These are phyloP conservation scores for Diphasiastrum complanatum DNA, from an alignment of 83 land plant species.

Conservation along the genomic window DNA sequence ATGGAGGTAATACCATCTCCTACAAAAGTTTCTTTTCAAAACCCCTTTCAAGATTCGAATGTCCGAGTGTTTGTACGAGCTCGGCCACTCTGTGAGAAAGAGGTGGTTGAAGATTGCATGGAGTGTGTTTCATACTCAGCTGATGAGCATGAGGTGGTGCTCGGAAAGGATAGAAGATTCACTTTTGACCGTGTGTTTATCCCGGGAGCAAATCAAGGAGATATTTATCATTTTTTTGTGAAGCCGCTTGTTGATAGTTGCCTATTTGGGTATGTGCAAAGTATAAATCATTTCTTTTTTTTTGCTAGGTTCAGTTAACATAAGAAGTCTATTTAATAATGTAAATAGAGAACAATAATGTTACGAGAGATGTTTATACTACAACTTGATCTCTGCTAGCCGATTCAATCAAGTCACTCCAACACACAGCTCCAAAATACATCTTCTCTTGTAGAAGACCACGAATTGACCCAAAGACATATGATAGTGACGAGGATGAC, in stretches of 20 bases:
- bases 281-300: background rate
- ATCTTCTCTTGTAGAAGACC: too few relatives aligned
- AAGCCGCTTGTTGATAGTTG: conserved; percentile 44
- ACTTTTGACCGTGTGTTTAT: conserved; percentile 40
- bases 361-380: too few relatives aligned
- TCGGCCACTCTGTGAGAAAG: conserved; percentile 32
- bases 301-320: background rate
- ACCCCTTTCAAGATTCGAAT: too few relatives aligned
- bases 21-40: too few relatives aligned
- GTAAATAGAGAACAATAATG: too few relatives aligned
- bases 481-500: too few relatives aligned
- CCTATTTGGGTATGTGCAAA: conserved; percentile 25
- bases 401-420: too few relatives aligned
- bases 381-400: too few relatives aligned
- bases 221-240: conserved; percentile 29
- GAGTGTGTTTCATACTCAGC: conserved; percentile 32
- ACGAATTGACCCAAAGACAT: too few relatives aligned
- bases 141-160: conserved; percentile 18
- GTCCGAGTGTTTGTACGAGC: conserved; percentile 39
- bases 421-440: too few relatives aligned
- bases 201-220: conserved; percentile 26
- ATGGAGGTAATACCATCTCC: too few relatives aligned
- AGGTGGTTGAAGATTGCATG: conserved; percentile 20
- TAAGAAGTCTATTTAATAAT: background rate
- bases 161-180: conserved; percentile 34